phyloP scores from a whole-genome alignment of 129 eudicot species.

The Centrapalus pauciflorus region DNA sequence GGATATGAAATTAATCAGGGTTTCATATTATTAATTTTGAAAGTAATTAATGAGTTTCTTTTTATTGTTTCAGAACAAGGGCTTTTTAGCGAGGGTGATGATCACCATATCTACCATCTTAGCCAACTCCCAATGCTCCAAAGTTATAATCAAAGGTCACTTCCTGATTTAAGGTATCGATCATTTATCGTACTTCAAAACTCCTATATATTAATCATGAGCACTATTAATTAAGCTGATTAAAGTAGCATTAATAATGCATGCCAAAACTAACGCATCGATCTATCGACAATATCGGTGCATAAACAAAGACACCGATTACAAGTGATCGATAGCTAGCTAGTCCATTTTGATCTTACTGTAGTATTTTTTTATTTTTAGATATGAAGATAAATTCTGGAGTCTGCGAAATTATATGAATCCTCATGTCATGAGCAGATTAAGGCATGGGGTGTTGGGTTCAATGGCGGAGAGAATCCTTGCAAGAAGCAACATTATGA shows the following conservation, averaged over 20 bases:
- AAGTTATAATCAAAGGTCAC: constrained; percentile 48
- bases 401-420: constrained; percentile 40
- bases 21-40: not conserved
- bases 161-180: constrained; percentile 53
- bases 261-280: not conserved
- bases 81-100: constrained; percentile 53
- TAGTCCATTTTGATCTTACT: not conserved
- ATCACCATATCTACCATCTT: constrained; percentile 64
- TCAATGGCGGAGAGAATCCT: constrained; percentile 34
- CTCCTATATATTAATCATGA: not conserved
- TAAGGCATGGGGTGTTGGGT: constrained; percentile 32
- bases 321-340: not conserved
- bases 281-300: not conserved
- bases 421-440: constrained; percentile 32
- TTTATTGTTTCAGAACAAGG: constrained; percentile 39
- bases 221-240: not conserved
- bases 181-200: not conserved
- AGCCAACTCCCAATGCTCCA: constrained; percentile 87
- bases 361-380: constrained; percentile 12
- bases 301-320: not conserved
- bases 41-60: constrained; percentile 2
- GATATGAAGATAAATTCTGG: constrained; percentile 52
- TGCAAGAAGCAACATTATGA: constrained; percentile 22
- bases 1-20: not conserved
- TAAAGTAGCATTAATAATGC: not conserved